Evolutionary conservation across 73 alveolate genomes (phyloP).

Genomic region (Blepharisma stoltei): DNA sequence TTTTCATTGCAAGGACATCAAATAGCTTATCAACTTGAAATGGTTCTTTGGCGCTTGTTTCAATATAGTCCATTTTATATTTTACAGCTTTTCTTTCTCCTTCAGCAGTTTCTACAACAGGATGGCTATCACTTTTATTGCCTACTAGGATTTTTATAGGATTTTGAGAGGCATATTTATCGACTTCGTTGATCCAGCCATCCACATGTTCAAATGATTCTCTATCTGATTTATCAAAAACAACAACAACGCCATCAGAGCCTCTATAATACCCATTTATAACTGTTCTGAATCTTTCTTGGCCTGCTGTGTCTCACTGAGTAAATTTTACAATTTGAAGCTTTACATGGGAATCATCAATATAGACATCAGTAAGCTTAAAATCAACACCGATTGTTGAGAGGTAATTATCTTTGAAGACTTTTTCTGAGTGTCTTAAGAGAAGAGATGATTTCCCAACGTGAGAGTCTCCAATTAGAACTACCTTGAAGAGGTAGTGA

Average conservation of each 20-base stretch:
- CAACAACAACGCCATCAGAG: not conserved
- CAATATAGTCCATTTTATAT: no score
- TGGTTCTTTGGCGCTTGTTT: no score
- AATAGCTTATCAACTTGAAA: no score
- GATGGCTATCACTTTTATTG: no score
- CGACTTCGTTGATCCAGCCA: constrained; percentile 1
- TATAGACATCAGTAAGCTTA: constrained; percentile 56
- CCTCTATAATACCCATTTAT: not conserved
- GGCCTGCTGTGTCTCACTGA: constrained; percentile 41
- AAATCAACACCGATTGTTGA: constrained; percentile 84
- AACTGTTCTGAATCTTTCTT: not conserved
- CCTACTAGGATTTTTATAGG: not conserved
- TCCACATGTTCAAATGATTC: not conserved
- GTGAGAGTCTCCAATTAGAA: constrained; percentile 58
- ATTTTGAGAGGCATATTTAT: not conserved
- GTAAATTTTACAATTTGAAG: constrained; percentile 33
- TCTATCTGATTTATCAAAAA: constrained; percentile 2
- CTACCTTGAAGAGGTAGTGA: constrained; percentile 33
- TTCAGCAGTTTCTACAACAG: no score
- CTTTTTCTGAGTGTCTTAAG: constrained; percentile 53
- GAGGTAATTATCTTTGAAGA: constrained; percentile 53
- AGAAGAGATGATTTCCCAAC: constrained; percentile 67
- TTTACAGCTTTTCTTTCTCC: no score
- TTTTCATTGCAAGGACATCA: no score
- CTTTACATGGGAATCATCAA: constrained; percentile 51